Percentiles rank a stretch among this genome's conserved stretches.
Evolutionary conservation across 495 filamentous ascomycete species (phyloP).

Genomic region (Melanomma pulvis-pyrius): DNA sequence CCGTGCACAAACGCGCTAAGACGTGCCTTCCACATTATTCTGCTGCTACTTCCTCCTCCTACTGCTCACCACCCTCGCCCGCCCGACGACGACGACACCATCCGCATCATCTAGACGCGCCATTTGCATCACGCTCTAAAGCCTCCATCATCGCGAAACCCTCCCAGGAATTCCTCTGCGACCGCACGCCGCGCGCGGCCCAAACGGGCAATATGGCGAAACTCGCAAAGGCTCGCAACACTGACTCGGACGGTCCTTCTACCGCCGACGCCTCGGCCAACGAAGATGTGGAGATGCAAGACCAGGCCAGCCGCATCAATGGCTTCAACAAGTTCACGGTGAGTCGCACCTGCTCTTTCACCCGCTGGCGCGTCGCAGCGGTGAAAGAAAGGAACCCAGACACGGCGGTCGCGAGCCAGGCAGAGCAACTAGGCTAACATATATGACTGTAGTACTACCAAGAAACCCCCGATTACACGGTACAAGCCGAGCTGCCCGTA

Average conservation of each 20-base stretch:
- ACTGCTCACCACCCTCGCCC: background rate
- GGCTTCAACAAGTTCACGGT: conserved; percentile 33
- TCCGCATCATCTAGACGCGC: background rate
- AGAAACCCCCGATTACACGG: conserved; percentile 81
- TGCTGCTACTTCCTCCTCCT: background rate
- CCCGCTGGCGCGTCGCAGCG: background rate
- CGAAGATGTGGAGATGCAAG: conserved; percentile 38
- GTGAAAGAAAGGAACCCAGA: background rate
- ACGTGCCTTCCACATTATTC: conserved; percentile 17
- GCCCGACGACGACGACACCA: background rate
- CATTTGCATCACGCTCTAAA: conserved; percentile 3
- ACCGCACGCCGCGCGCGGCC: conserved; percentile 18
- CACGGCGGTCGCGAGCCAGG: no score
- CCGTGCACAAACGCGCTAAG: conserved; percentile 8
- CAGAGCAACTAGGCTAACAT: conserved; percentile 11
- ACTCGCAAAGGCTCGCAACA: conserved; percentile 35
- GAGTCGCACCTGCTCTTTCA: background rate
- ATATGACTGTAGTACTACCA: conserved; percentile 52
- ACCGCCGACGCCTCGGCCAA: conserved; percentile 39
- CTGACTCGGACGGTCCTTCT: conserved; percentile 33
- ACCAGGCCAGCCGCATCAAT: conserved; percentile 18
- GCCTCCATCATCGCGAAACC: background rate
- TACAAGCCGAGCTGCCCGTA: conserved; percentile 37
- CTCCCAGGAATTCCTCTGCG: background rate
- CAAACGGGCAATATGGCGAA: conserved; percentile 38